A percentile compares a stretch with the other conserved stretches of the same genome.
These are phyloP conservation scores for Teratosphaeria zuluensis DNA, from an alignment of 2,329 filamentous ascomycete genomes.

Conservation along the genomic window DNA sequence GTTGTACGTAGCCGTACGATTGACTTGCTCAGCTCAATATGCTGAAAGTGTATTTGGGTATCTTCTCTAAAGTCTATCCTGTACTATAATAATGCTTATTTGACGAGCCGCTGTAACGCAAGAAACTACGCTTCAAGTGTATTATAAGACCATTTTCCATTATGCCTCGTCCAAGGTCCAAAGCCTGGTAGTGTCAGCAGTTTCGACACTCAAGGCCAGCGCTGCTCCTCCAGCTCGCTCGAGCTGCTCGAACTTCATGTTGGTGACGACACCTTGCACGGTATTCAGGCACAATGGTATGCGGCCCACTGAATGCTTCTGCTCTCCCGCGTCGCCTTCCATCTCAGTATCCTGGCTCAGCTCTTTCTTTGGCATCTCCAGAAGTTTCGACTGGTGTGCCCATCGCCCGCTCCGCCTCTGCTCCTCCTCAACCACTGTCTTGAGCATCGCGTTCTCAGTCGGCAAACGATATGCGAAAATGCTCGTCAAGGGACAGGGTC, in stretches of 20 bases:
- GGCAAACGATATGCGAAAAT: constrained; percentile 24
- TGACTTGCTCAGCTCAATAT: background rate
- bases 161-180: constrained; percentile 17
- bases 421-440: constrained; percentile 7
- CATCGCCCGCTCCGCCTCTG: constrained; percentile 6
- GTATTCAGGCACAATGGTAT: constrained; percentile 22
- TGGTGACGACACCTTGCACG: constrained; percentile 16
- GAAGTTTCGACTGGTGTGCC: constrained; percentile 6
- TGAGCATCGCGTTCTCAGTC: background rate
- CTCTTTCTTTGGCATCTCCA: constrained; percentile 3
- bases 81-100: background rate
- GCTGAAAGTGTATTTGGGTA: background rate
- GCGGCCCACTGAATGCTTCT: constrained; percentile 13
- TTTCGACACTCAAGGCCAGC: constrained; percentile 13
- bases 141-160: background rate
- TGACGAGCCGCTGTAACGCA: background rate
- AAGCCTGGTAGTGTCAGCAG: constrained; percentile 14
- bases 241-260: constrained; percentile 12
- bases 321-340: background rate
- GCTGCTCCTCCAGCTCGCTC: constrained; percentile 3
- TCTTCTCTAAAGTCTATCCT: background rate
- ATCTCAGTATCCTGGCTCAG: background rate
- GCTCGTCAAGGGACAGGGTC: constrained; percentile 16
- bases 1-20: no score
- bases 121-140: background rate